Base-by-base conservation (phyloP, 352 stramenopile genomes). In the Sclerospora graminicola region DNA sequence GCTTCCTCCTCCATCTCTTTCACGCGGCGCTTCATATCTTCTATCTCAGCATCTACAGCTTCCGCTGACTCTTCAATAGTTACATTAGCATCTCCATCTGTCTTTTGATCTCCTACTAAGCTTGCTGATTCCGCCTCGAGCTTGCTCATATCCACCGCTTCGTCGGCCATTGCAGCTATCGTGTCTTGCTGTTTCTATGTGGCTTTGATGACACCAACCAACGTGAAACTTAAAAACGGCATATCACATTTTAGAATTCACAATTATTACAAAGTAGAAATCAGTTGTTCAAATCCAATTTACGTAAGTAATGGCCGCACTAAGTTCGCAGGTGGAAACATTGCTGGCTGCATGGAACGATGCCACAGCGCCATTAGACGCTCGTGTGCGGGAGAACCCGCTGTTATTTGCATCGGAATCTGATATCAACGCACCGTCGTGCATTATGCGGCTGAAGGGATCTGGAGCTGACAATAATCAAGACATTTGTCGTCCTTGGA, bases 1-100 rank as follows among this genome's bases (percentile, higher is more conserved):
- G 76, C 76, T 43, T 88, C 76, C 41, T 88, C 76, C 49, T 88
- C 76, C 76, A 88, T 88, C 54, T 88, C 76, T 32, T 69, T 69
- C 37, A 88, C 76, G 24, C 73, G 69, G 24, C 76, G 76, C 60
- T 88, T 88, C 76, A 88, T 88, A 61, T 88, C 76, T 35, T 88
- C 76, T 33, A 88, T 88, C 60, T 88, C 76, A 21, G 74, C 71
- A 40, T 88, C 71, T 13, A 72, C 68, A 2, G 50, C 53, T 37
- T 68, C 62, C 2, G 59, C 48, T 15, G 57, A 66, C 37, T 63
- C 60, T 36, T 61, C 53, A 8, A 43, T 45, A 19, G 33, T 29
- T 20, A 43, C 21, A 0, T 50, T 6, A 1, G 52, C 23, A 5
- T 39, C 45, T 15, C 41, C 50, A 14, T 51, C 45, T 0, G 18